Evolutionary conservation across 192 early-diverging fungal genomes (phyloP).

Genomic region (Backusella mclennaniae): DNA sequence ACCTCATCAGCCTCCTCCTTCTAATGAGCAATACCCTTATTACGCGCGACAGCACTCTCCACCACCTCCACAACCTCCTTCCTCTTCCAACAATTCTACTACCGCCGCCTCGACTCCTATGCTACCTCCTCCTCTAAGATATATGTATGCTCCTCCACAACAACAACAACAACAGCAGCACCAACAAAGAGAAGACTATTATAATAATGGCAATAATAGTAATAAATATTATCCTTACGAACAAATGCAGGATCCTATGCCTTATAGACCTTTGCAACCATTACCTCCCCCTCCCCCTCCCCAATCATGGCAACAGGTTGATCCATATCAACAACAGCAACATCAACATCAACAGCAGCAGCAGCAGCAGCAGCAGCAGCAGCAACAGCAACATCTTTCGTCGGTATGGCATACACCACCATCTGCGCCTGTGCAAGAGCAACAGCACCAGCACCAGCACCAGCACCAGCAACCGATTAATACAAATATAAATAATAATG

Average conservation of each 20-base stretch:
- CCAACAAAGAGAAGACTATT: background rate
- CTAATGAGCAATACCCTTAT: background rate
- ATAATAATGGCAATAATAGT: conserved; percentile 10
- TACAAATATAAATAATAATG: background rate
- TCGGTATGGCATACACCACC: conserved; percentile 10
- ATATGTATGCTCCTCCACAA: conserved; percentile 9
- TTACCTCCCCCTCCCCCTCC: background rate
- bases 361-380: background rate
- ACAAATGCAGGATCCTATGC: background rate
- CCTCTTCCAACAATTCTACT: background rate
- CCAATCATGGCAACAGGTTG: background rate
- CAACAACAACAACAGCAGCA: background rate
- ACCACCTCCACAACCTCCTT: background rate
- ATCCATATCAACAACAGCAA: conserved; percentile 9
- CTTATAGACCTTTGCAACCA: conserved; percentile 15
- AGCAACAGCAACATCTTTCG: background rate
- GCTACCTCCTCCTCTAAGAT: conserved; percentile 2
- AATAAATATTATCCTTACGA: conserved; percentile 9
- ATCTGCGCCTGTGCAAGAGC: background rate
- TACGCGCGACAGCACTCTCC: conserved; percentile 18
- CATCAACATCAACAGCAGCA: conserved; percentile 13
- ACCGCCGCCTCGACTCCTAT: background rate
- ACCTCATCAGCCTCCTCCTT: conserved; percentile 11
- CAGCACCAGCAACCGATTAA: background rate
- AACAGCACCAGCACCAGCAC: background rate